Conservation (phyloP, 1,284 basidiomycete genomes). For the Taiwanofungus camphoratus region DNA sequence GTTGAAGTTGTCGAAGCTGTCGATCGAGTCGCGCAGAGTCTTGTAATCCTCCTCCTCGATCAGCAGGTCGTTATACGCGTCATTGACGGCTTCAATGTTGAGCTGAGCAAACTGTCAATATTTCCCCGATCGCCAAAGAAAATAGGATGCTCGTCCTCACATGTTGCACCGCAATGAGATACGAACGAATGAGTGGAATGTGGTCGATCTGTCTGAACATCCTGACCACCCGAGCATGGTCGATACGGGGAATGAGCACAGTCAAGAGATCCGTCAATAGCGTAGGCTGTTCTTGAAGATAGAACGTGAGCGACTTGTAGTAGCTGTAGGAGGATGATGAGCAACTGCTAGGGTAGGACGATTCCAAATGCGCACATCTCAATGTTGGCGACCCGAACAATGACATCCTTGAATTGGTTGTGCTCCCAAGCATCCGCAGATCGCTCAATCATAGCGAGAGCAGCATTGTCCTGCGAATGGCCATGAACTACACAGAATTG, state of each 20-base stretch:
- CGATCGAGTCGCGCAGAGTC: constrained; percentile 92
- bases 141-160: constrained; percentile 38
- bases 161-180: constrained; percentile 95
- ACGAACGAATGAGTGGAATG: constrained; percentile 91
- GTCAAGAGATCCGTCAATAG: constrained; percentile 92
- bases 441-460: constrained; percentile 96
- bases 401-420: constrained; percentile 96
- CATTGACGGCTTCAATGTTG: constrained; percentile 96
- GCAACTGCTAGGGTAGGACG: constrained; percentile 3
- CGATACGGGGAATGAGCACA: constrained; percentile 89
- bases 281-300: constrained; percentile 90
- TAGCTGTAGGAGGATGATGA: constrained; percentile 44
- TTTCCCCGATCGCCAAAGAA: background rate
- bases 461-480: constrained; percentile 77
- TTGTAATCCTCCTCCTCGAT: constrained; percentile 99
- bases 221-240: constrained; percentile 91
- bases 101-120: constrained; percentile 42
- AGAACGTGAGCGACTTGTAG: constrained; percentile 86
- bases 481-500: background rate
- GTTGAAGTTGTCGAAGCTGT: constrained; percentile 98
- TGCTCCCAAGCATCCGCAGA: constrained; percentile 98
- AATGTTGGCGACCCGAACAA: constrained; percentile 94
- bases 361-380: constrained; percentile 68
- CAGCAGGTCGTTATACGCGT: constrained; percentile 93
- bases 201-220: constrained; percentile 96